phyloP scores from a whole-genome alignment of 2,329 filamentous ascomycete genomes.

The Colletotrichum spaethianum region DNA sequence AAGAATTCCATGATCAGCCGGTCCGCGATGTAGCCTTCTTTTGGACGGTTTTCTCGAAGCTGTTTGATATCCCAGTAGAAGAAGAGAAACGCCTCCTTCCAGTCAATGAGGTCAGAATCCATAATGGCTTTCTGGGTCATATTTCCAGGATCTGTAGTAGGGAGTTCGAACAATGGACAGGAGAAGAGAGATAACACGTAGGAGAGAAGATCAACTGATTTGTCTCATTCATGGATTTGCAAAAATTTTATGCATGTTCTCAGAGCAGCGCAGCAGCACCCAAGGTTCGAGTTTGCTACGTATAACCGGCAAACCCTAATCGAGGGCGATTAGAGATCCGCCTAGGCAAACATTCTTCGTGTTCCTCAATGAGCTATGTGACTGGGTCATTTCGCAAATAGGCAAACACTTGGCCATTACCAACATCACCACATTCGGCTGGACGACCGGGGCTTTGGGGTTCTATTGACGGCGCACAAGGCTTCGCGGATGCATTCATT shows the following conservation, averaged over 20 bases:
- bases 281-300: not conserved
- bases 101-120: not conserved
- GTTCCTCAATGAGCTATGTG: not conserved
- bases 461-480: not conserved
- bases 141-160: not conserved
- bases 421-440: not conserved
- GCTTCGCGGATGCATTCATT: no score
- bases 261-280: not conserved
- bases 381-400: not conserved
- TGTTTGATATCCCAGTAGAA: slow-evolving; percentile 29
- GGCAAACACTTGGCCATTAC: not conserved
- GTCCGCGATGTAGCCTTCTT: slow-evolving; percentile 1
- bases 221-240: not conserved
- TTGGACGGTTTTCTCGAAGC: not conserved
- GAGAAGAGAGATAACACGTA: not conserved
- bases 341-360: not conserved
- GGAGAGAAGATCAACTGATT: not conserved
- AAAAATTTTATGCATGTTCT: not conserved
- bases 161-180: not conserved
- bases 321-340: not conserved
- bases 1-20: not conserved
- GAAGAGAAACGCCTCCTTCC: slow-evolving; percentile 34
- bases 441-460: not conserved
- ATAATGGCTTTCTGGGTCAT: slow-evolving; percentile 6
- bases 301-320: not conserved